A percentile compares a stretch with the other conserved stretches of the same genome.
Conservation (phyloP, 2,329 filamentous ascomycete species). For the Xylaria sp. region DNA sequence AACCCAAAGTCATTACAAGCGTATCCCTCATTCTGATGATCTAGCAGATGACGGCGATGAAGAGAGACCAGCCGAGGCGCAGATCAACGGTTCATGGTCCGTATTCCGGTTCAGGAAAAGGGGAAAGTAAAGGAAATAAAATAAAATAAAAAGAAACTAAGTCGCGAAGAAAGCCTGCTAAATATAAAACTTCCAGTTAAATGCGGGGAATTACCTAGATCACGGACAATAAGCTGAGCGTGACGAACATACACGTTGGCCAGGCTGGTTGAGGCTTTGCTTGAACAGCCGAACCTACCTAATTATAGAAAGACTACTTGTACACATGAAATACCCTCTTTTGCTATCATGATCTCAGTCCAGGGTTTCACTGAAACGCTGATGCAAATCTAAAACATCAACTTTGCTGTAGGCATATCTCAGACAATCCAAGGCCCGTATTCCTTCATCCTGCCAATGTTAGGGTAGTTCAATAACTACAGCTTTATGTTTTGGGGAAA, state of each 20-base stretch:
- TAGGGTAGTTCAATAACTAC: background rate
- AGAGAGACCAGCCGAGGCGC: too few species aligned
- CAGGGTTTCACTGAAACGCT: background rate
- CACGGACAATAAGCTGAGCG: background rate
- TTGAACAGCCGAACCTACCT: background rate
- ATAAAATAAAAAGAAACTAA: background rate
- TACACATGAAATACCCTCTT: background rate
- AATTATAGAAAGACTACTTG: background rate
- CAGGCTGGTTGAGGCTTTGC: constrained; percentile 9
- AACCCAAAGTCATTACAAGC: background rate
- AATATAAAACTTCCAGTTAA: background rate
- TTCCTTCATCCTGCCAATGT: background rate
- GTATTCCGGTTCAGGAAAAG: background rate
- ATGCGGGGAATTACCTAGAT: background rate
- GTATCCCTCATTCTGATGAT: background rate
- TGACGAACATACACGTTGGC: constrained; percentile 20
- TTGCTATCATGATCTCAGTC: background rate
- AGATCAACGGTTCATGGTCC: background rate
- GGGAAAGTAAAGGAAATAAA: background rate
- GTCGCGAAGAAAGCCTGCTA: background rate
- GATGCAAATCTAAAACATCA: background rate
- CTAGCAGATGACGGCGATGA: background rate
- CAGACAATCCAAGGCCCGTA: background rate
- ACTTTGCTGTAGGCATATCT: background rate
- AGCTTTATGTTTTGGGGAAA: background rate